Conservation (phyloP, 164 flowering plant species). For the Chimonanthus praecox region DNA sequence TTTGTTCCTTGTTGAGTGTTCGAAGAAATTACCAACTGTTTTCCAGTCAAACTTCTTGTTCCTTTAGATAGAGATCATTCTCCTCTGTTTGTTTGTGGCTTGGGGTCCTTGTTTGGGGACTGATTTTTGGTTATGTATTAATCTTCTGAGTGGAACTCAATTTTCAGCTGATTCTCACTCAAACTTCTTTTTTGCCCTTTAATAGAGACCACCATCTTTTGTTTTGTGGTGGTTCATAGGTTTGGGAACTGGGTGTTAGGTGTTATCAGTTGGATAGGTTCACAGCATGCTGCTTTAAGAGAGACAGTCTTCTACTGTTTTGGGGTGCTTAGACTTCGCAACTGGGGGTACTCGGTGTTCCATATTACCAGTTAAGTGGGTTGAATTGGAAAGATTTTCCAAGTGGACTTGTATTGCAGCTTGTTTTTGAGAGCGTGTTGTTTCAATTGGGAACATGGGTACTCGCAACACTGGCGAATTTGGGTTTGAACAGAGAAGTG, state of each 20-base stretch:
- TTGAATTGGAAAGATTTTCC: conserved; percentile 1
- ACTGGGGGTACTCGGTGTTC: neutral
- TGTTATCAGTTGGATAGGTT: neutral
- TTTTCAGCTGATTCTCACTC: neutral
- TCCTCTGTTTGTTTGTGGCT: conserved; percentile 17
- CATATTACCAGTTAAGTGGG: neutral
- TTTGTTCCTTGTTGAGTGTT: conserved; percentile 84
- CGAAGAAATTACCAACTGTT: conserved; percentile 52
- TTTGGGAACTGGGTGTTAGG: neutral
- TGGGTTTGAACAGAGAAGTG: conserved; percentile 41
- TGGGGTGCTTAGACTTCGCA: neutral
- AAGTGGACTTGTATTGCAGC: conserved; percentile 1
- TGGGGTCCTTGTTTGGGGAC: conserved; percentile 14
- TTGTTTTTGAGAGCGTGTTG: neutral
- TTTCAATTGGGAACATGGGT: conserved; percentile 33
- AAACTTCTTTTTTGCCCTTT: neutral
- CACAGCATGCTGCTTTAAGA: neutral
- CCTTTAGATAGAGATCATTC: conserved; percentile 27
- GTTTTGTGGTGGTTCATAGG: neutral
- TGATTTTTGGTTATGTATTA: conserved; percentile 3
- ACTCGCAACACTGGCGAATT: conserved; percentile 39
- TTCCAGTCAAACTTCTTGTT: conserved; percentile 55
- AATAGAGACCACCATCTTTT: neutral
- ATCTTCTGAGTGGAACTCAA: neutral
- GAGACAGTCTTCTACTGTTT: neutral